phyloP scores from a whole-genome alignment of 257 asterid genomes.

The Gentiana straminea region DNA sequence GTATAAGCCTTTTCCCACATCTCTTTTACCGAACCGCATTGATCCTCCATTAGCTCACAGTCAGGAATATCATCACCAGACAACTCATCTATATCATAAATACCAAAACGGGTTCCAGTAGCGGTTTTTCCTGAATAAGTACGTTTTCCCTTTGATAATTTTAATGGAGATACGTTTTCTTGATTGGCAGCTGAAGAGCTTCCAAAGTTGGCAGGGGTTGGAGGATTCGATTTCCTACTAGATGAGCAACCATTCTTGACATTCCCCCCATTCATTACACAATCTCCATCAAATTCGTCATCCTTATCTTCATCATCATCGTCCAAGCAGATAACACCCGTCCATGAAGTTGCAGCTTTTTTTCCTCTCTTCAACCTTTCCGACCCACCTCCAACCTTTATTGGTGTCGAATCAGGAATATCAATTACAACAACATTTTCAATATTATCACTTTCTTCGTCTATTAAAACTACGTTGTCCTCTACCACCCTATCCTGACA shows the following conservation, averaged over 20 bases:
- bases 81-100: slow-evolving; percentile 33
- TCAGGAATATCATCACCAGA: slow-evolving; percentile 43
- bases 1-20: slow-evolving; percentile 74
- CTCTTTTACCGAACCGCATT: slow-evolving; percentile 56
- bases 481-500: slow-evolving; percentile 25
- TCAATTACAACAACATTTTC: slow-evolving; percentile 51
- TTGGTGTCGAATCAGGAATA: slow-evolving; percentile 38
- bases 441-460: slow-evolving; percentile 38
- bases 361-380: slow-evolving; percentile 14
- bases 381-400: slow-evolving; percentile 21
- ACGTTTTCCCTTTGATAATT: slow-evolving; percentile 76
- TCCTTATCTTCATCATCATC: slow-evolving; percentile 51
- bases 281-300: slow-evolving; percentile 12
- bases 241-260: slow-evolving; percentile 33
- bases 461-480: slow-evolving; percentile 48
- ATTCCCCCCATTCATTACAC: slow-evolving; percentile 12
- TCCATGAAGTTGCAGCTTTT: slow-evolving; percentile 7
- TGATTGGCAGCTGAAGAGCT: slow-evolving; percentile 19
- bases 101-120: slow-evolving; percentile 37
- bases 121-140: slow-evolving; percentile 73
- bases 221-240: slow-evolving; percentile 19
- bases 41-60: slow-evolving; percentile 61
- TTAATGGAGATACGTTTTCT: slow-evolving; percentile 52
- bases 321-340: slow-evolving; percentile 52
- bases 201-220: slow-evolving; percentile 13